These are phyloP conservation scores for Colletotrichum shisoi DNA, from an alignment of 2,329 filamentous ascomycete genomes.

Conservation along the genomic window DNA sequence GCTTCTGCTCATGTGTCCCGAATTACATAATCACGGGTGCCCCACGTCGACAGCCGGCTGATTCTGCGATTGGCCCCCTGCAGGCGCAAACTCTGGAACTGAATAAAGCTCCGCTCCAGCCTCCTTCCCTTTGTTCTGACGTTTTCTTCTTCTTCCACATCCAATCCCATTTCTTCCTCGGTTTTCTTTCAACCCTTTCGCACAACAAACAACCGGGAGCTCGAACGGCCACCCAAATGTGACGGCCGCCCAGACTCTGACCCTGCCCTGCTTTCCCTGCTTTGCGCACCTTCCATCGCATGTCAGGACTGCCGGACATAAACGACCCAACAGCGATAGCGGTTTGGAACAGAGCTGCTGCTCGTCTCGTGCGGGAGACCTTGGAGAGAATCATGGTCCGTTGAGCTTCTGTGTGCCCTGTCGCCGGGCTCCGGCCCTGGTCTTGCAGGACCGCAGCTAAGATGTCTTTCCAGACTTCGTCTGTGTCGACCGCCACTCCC, in stretches of 20 bases:
- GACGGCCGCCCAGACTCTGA: slow-evolving; percentile 28
- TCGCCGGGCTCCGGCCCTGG: slow-evolving; percentile 8
- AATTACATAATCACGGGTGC: slow-evolving; percentile 24
- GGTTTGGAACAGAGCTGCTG: slow-evolving; percentile 40
- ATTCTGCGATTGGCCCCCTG: slow-evolving; percentile 32
- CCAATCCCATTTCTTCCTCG: slow-evolving; percentile 25
- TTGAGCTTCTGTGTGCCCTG: slow-evolving; percentile 30
- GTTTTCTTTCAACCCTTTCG: slow-evolving; percentile 29
- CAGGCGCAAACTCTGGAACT: slow-evolving; percentile 36
- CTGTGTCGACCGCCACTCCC: slow-evolving; percentile 75
- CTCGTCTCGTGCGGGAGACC: slow-evolving; percentile 40
- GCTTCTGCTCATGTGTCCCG: slow-evolving; percentile 21
- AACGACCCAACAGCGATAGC: slow-evolving; percentile 39
- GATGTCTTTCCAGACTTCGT: slow-evolving; percentile 65
- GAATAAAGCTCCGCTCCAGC: slow-evolving; percentile 40
- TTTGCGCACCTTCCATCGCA: slow-evolving; percentile 39
- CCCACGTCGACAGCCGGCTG: slow-evolving; percentile 24
- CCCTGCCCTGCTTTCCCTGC: slow-evolving; percentile 24
- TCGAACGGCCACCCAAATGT: slow-evolving; percentile 35
- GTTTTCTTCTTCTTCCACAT: slow-evolving; percentile 38
- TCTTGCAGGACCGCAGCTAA: slow-evolving; percentile 32
- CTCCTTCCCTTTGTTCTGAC: slow-evolving; percentile 38
- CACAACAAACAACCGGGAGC: slow-evolving; percentile 25
- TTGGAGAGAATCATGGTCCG: slow-evolving; percentile 41
- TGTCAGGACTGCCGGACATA: slow-evolving; percentile 42